Conservation (phyloP, 257 asterid genomes). For the Solanum clarkiae region DNA sequence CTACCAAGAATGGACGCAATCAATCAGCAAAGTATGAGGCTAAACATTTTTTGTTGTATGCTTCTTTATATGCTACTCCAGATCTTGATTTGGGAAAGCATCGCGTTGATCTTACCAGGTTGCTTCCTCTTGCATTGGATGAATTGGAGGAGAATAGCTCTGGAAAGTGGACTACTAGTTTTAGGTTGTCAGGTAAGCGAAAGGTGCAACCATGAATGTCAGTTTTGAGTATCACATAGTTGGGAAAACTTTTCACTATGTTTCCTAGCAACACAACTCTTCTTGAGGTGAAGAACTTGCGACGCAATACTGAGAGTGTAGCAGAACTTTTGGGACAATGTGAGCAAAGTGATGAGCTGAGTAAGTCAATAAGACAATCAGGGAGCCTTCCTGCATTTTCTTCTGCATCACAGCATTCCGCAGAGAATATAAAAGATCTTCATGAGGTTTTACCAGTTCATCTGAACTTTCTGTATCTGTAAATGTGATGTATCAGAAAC, state of each 20-base stretch:
- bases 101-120: constrained; percentile 74
- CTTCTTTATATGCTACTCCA: constrained; percentile 53
- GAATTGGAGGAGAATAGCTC: constrained; percentile 79
- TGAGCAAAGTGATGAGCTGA: background rate
- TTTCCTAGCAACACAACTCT: constrained; percentile 8
- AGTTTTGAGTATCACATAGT: constrained; percentile 60
- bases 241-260: constrained; percentile 6
- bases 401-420: constrained; percentile 21
- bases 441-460: constrained; percentile 56
- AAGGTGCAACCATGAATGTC: constrained; percentile 63
- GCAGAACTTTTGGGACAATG: background rate
- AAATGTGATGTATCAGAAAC: constrained; percentile 49
- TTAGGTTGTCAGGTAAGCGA: constrained; percentile 71
- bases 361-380: constrained; percentile 15
- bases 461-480: constrained; percentile 49
- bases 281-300: background rate
- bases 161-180: constrained; percentile 93
- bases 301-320: background rate
- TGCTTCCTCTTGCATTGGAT: constrained; percentile 81
- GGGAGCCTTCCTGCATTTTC: constrained; percentile 56
- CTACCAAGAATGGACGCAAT: constrained; percentile 67
- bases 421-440: constrained; percentile 60
- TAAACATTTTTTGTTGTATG: constrained; percentile 65
- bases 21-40: constrained; percentile 84
- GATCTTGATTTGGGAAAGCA: constrained; percentile 88